A percentile compares a stretch with the other conserved stretches of the same genome.
Conservation (phyloP, 768 basidiomycete genomes). For the Agaricus subrufescens region DNA sequence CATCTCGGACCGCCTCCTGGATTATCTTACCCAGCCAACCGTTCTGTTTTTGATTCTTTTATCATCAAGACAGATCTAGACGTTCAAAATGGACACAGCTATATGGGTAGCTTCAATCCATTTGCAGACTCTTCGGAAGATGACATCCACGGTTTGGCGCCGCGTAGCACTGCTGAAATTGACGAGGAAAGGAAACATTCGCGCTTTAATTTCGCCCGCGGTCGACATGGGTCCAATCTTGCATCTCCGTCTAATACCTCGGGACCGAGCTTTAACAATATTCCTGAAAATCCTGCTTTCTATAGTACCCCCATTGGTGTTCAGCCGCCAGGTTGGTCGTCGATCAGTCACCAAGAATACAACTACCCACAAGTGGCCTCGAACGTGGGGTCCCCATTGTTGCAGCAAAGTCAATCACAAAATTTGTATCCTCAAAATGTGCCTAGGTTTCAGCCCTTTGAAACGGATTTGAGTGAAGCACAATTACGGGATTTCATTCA, state of each 20-base stretch:
- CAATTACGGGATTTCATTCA: constrained; percentile 75
- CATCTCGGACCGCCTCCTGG: constrained; percentile 48
- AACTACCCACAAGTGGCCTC: constrained; percentile 34
- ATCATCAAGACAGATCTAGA: neutral
- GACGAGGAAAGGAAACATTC: constrained; percentile 74
- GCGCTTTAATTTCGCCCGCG: constrained; percentile 77
- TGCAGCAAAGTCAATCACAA: constrained; percentile 42
- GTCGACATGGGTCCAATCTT: constrained; percentile 60
- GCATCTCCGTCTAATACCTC: constrained; percentile 52
- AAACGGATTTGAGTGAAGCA: constrained; percentile 60
- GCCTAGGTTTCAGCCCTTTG: constrained; percentile 52
- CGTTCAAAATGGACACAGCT: constrained; percentile 41
- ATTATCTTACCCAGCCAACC: constrained; percentile 42
- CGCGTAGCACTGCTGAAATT: constrained; percentile 27
- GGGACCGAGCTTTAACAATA: constrained; percentile 35
- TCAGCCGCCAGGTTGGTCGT: constrained; percentile 32
- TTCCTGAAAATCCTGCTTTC: constrained; percentile 44
- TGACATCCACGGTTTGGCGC: constrained; percentile 18
- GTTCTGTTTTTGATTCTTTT: constrained; percentile 52
- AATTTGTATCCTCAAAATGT: constrained; percentile 30
- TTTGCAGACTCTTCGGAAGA: constrained; percentile 63
- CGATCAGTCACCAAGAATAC: constrained; percentile 34
- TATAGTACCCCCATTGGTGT: constrained; percentile 2
- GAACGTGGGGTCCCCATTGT: constrained; percentile 37
- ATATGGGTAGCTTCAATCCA: constrained; percentile 77